These are phyloP conservation scores for Pisolithus sp. DNA, from an alignment of 768 basidiomycete species.

Conservation along the genomic window DNA sequence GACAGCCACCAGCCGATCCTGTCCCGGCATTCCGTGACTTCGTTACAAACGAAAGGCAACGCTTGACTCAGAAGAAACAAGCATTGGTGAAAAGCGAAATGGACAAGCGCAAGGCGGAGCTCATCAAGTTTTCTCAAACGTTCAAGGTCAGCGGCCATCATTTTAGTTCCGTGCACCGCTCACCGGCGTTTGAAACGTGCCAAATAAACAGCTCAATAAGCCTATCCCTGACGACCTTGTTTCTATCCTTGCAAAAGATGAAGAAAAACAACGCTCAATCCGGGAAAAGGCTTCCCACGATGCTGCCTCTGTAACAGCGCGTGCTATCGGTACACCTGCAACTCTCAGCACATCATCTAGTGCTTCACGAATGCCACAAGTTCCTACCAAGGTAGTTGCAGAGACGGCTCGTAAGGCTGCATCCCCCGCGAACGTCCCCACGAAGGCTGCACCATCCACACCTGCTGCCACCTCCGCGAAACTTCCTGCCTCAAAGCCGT, in stretches of 20 bases:
- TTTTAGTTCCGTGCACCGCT: not conserved
- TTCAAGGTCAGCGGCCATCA: conserved; percentile 72
- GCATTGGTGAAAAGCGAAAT: conserved; percentile 86
- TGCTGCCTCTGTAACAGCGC: conserved; percentile 58
- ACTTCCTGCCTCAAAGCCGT: conserved; percentile 22
- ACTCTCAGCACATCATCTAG: conserved; percentile 38
- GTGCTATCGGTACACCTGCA: conserved; percentile 55
- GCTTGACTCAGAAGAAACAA: conserved; percentile 85
- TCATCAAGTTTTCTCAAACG: conserved; percentile 85
- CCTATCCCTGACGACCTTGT: conserved; percentile 94
- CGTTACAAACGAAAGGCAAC: conserved; percentile 86
- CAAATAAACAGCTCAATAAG: conserved; percentile 65
- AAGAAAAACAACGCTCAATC: conserved; percentile 81
- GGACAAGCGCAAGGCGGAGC: conserved; percentile 89
- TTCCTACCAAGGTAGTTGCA: conserved; percentile 24
- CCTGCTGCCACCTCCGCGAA: conserved; percentile 28
- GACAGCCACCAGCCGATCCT: conserved; percentile 65
- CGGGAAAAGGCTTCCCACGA: conserved; percentile 69
- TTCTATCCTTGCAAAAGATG: conserved; percentile 88
- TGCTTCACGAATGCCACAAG: conserved; percentile 37
- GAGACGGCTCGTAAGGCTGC: conserved; percentile 24
- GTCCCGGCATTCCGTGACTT: conserved; percentile 87
- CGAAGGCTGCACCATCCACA: conserved; percentile 26
- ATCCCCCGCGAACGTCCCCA: conserved; percentile 15
- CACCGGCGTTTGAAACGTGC: not conserved